phyloP scores from a whole-genome alignment of 2,329 filamentous ascomycete genomes.

The Fusarium torulosum region DNA sequence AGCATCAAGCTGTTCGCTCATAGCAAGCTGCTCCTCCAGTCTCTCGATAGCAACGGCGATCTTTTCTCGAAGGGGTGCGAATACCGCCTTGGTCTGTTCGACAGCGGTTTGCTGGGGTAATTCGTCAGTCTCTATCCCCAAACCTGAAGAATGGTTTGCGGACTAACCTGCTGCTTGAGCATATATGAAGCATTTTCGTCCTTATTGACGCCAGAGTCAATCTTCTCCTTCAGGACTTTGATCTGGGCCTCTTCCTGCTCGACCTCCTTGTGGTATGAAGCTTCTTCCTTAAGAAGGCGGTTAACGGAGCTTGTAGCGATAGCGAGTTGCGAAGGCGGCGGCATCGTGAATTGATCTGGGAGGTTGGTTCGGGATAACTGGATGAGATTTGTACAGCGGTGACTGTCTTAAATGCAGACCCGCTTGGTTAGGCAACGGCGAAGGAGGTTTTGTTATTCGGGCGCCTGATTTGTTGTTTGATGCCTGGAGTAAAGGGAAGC shows the following conservation, averaged over 20 bases:
- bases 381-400: not conserved
- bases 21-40: slow-evolving; percentile 81
- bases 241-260: slow-evolving; percentile 79
- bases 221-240: slow-evolving; percentile 73
- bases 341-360: slow-evolving; percentile 66
- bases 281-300: slow-evolving; percentile 91
- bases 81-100: slow-evolving; percentile 89
- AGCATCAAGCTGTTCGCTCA: slow-evolving; percentile 63
- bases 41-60: slow-evolving; percentile 78
- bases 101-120: slow-evolving; percentile 75
- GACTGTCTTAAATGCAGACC: not conserved
- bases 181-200: slow-evolving; percentile 82
- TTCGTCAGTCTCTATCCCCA: slow-evolving; percentile 11
- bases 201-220: slow-evolving; percentile 61
- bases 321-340: slow-evolving; percentile 78
- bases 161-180: slow-evolving; percentile 85
- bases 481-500: slow-evolving; percentile 31
- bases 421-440: slow-evolving; percentile 4
- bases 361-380: not conserved
- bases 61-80: slow-evolving; percentile 77
- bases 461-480: slow-evolving; percentile 42
- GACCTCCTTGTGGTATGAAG: slow-evolving; percentile 89
- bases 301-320: slow-evolving; percentile 84
- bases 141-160: not conserved
- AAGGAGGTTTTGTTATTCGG: slow-evolving; percentile 10